Percentiles rank a stretch among this genome's conserved stretches.
These are phyloP conservation scores for Thermomucor indicae-seudaticae DNA, from an alignment of 371 early-diverging fungal species.

Conservation along the genomic window DNA sequence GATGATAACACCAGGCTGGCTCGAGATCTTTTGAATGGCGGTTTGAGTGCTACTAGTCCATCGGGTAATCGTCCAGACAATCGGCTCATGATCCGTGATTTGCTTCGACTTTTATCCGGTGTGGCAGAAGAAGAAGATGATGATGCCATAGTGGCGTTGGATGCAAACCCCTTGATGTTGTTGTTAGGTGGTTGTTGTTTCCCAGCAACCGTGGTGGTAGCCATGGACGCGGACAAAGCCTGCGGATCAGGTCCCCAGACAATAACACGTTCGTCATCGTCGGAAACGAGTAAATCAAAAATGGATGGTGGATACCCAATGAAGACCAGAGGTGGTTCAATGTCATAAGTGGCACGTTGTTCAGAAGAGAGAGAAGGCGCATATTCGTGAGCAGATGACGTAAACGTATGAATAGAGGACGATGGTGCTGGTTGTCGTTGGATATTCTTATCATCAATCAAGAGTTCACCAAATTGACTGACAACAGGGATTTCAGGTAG, in stretches of 20 bases:
- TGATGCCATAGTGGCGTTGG: slow-evolving; percentile 24
- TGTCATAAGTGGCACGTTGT: slow-evolving; percentile 1
- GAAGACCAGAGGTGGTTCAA: slow-evolving; percentile 25
- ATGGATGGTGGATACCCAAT: slow-evolving; percentile 38
- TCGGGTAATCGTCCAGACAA: too few relatives aligned
- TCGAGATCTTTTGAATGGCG: neutral
- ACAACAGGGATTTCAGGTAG: slow-evolving; percentile 38
- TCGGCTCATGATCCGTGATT: slow-evolving; percentile 5
- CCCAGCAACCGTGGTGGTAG: slow-evolving; percentile 16
- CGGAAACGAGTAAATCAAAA: slow-evolving; percentile 48
- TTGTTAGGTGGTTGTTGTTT: slow-evolving; percentile 6
- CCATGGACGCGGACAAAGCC: slow-evolving; percentile 31
- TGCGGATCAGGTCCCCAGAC: slow-evolving; percentile 52
- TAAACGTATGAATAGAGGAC: slow-evolving; percentile 24
- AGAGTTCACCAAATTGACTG: slow-evolving; percentile 34
- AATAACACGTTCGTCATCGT: slow-evolving; percentile 54
- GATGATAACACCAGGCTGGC: neutral
- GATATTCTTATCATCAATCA: slow-evolving; percentile 9
- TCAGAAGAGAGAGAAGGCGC: slow-evolving; percentile 11
- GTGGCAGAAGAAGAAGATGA: neutral
- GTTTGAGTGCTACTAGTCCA: neutral
- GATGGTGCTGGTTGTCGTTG: slow-evolving; percentile 22
- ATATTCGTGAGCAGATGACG: too few relatives aligned
- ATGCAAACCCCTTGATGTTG: slow-evolving; percentile 27
- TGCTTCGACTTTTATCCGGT: slow-evolving; percentile 8